Percentiles rank a stretch among this genome's conserved stretches.
These are phyloP conservation scores for Leptographium galeiforme DNA, from an alignment of 2,329 filamentous ascomycete genomes.

Conservation along the genomic window DNA sequence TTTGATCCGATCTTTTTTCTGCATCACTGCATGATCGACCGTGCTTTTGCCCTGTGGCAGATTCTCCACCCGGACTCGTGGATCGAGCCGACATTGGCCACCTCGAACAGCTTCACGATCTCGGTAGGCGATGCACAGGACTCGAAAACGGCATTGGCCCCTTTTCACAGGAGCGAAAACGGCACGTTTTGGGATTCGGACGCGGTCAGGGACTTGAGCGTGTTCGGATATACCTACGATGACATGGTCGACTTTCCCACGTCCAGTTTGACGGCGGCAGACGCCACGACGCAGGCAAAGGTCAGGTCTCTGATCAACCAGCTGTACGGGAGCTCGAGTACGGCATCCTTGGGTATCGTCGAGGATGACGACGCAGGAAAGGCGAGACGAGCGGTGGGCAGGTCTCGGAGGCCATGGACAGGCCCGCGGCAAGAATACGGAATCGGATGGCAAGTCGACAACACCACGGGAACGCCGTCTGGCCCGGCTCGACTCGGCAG, in stretches of 20 bases:
- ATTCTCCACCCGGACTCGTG: slow-evolving; percentile 55
- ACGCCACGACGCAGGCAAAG: slow-evolving; percentile 22
- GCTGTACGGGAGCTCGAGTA: slow-evolving; percentile 40
- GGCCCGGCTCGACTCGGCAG: background rate
- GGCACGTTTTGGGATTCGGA: slow-evolving; percentile 58
- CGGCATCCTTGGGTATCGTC: slow-evolving; percentile 17
- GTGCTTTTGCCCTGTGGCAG: slow-evolving; percentile 68
- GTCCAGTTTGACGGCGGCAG: slow-evolving; percentile 14
- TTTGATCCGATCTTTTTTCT: slow-evolving; percentile 72
- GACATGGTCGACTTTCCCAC: slow-evolving; percentile 29
- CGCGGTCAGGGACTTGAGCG: slow-evolving; percentile 40
- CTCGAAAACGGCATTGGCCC: slow-evolving; percentile 44
- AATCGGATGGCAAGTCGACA: background rate
- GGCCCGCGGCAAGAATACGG: background rate
- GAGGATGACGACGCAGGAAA: background rate
- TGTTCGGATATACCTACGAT: slow-evolving; percentile 63
- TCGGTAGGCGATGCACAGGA: slow-evolving; percentile 39
- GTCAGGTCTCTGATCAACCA: slow-evolving; percentile 42
- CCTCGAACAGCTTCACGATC: slow-evolving; percentile 49
- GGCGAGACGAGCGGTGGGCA: background rate
- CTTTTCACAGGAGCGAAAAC: slow-evolving; percentile 46
- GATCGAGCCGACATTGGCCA: slow-evolving; percentile 41
- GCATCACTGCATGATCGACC: slow-evolving; percentile 65
- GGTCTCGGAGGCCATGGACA: background rate
- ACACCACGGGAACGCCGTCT: background rate